Evolutionary conservation across 176 grass and related monocot species (phyloP).

Genomic region (Chloris gayana): DNA sequence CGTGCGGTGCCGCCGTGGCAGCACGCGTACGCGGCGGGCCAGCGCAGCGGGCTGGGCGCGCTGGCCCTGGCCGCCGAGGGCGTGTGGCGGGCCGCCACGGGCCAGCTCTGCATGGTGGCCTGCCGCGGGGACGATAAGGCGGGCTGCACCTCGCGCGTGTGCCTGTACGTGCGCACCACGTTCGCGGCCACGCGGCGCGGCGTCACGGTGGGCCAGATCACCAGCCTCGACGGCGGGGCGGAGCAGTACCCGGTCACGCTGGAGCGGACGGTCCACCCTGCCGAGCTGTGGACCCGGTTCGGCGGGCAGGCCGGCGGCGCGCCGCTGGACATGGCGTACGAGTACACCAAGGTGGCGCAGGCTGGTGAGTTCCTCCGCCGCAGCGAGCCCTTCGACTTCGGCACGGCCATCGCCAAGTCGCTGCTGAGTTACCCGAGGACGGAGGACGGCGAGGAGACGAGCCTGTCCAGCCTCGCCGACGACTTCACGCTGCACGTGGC

Average conservation of each 20-base stretch:
- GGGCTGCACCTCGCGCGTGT: conserved; percentile 65
- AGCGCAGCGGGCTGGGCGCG: conserved; percentile 62
- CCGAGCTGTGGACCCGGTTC: conserved; percentile 58
- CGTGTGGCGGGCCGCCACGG: conserved; percentile 65
- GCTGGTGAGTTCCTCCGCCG: conserved; percentile 55
- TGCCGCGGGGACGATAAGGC: conserved; percentile 52
- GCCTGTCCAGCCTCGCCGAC: conserved; percentile 52
- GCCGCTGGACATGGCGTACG: conserved; percentile 46
- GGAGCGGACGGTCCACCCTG: conserved; percentile 49
- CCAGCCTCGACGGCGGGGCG: conserved; percentile 38
- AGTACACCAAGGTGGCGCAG: conserved; percentile 58
- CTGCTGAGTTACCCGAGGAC: conserved; percentile 75
- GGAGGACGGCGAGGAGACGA: background rate
- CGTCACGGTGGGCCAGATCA: conserved; percentile 69
- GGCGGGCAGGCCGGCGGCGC: conserved; percentile 37
- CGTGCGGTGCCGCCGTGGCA: conserved; percentile 58
- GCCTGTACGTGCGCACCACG: conserved; percentile 70
- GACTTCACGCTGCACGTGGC: conserved; percentile 65
- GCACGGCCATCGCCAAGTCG: conserved; percentile 71
- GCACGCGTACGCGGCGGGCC: conserved; percentile 47
- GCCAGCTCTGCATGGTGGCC: conserved; percentile 93
- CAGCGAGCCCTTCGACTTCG: conserved; percentile 69
- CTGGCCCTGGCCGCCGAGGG: conserved; percentile 71
- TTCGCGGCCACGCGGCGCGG: conserved; percentile 64
- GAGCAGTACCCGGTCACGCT: conserved; percentile 55